A percentile compares a stretch with the other conserved stretches of the same genome.
phyloP scores from a whole-genome alignment of 805 yeast genomes.

The Starmerella gropengiesseri region DNA sequence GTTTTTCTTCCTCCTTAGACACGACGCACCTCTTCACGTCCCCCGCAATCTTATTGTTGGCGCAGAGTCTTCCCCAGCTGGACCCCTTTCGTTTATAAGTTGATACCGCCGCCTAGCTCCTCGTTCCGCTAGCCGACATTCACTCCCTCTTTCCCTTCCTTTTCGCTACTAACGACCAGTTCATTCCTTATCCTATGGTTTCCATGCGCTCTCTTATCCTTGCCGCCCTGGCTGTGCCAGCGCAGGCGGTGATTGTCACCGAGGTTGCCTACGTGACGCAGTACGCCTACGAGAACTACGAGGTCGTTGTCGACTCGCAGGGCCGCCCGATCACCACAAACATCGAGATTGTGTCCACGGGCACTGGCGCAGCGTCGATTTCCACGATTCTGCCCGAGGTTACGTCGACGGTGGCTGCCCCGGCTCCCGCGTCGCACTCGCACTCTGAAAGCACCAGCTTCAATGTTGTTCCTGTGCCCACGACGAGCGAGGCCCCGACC shows the following conservation, averaged over 20 bases:
- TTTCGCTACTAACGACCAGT: not conserved
- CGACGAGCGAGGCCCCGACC: not conserved
- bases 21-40: not conserved
- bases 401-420: not conserved
- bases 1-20: no score
- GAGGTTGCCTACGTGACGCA: slow-evolving; percentile 20
- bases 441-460: slow-evolving; percentile 1
- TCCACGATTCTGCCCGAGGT: not conserved
- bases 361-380: slow-evolving; percentile 2
- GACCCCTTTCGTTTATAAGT: not conserved
- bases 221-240: slow-evolving; percentile 5
- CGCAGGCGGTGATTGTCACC: slow-evolving; percentile 23
- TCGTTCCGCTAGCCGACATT: not conserved
- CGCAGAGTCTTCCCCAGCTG: not conserved
- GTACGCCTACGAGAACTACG: slow-evolving; percentile 20
- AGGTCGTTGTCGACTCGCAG: slow-evolving; percentile 22
- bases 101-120: not conserved
- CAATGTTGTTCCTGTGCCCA: slow-evolving; percentile 4
- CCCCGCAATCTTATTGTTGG: not conserved
- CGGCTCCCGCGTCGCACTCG: slow-evolving; percentile 1
- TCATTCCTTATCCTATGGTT: slow-evolving; percentile 1
- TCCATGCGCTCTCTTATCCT: slow-evolving; percentile 34
- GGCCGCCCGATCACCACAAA: slow-evolving; percentile 22
- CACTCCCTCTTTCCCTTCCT: no score
- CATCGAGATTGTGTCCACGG: slow-evolving; percentile 10